Conservation (phyloP, 805 yeast genomes). For the Yarrowia deformans region DNA sequence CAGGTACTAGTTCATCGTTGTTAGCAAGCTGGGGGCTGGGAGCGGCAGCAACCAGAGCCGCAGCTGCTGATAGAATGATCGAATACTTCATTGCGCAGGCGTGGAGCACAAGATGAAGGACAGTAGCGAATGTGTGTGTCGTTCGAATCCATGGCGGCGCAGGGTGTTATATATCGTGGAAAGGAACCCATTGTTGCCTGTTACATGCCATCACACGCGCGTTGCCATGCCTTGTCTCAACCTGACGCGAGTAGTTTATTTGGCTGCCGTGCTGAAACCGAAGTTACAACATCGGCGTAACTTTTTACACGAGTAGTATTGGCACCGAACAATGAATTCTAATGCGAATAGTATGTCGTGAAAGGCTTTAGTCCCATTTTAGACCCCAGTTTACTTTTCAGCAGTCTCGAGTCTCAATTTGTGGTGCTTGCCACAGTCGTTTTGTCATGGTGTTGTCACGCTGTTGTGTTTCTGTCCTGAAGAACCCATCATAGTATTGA, state of each 20-base stretch:
- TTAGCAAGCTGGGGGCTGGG: constrained; percentile 24
- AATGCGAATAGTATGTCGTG: neutral
- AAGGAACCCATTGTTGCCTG: neutral
- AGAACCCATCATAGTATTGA: too few species aligned
- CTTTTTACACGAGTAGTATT: neutral
- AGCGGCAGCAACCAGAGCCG: constrained; percentile 26
- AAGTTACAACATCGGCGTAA: neutral
- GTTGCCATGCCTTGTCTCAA: constrained; percentile 23
- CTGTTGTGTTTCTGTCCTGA: neutral
- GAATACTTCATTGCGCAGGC: constrained; percentile 36
- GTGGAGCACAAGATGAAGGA: constrained; percentile 31
- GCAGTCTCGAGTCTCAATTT: too few species aligned
- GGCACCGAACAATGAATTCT: too few species aligned
- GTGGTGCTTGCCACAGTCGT: too few species aligned
- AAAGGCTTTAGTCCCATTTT: neutral
- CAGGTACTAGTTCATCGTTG: constrained; percentile 15
- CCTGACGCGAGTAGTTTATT: neutral
- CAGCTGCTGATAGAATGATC: constrained; percentile 20
- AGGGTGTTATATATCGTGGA: constrained; percentile 24
- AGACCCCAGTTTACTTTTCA: too few species aligned
- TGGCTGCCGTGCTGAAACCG: constrained; percentile 27
- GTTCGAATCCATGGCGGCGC: neutral
- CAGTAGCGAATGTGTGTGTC: constrained; percentile 34
- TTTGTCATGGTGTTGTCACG: too few species aligned
- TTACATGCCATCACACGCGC: constrained; percentile 14